Conservation (phyloP, 2,329 filamentous ascomycete species). For the Emergomyces pasteurianus region DNA sequence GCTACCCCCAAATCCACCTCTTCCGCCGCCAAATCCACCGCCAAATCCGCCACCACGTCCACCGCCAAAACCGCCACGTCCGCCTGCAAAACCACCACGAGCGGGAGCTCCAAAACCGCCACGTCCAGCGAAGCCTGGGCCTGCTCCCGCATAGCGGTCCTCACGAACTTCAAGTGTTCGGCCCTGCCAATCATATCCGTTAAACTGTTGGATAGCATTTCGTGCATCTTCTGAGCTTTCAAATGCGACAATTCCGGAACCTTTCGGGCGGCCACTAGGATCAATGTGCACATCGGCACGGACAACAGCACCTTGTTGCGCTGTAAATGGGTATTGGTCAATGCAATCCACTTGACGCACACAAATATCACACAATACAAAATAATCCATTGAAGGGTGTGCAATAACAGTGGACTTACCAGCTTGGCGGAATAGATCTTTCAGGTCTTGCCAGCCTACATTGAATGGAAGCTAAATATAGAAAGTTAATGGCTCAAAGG, state of each 20-base stretch:
- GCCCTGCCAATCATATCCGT: constrained; percentile 97
- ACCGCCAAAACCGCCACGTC: constrained; percentile 39
- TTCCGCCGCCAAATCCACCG: constrained; percentile 37
- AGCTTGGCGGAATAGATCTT: constrained; percentile 96
- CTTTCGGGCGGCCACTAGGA: constrained; percentile 86
- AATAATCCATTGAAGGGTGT: constrained; percentile 1
- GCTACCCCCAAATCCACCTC: constrained; percentile 37
- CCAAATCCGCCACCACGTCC: constrained; percentile 50
- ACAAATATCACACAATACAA: background rate
- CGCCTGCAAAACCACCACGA: constrained; percentile 47
- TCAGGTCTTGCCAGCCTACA: constrained; percentile 96
- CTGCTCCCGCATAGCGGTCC: constrained; percentile 65
- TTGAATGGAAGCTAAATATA: constrained; percentile 76
- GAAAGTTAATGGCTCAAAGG: constrained; percentile 26
- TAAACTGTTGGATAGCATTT: constrained; percentile 94
- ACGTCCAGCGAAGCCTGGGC: constrained; percentile 32
- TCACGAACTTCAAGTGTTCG: constrained; percentile 87
- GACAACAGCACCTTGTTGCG: constrained; percentile 61
- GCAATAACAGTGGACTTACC: constrained; percentile 50
- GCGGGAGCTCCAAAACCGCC: constrained; percentile 31
- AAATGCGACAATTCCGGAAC: constrained; percentile 93
- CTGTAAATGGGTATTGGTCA: constrained; percentile 24
- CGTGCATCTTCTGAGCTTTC: constrained; percentile 89
- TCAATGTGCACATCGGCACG: constrained; percentile 91
- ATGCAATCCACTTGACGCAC: constrained; percentile 10